These are phyloP conservation scores for Populus hybrid DNA, from an alignment of 441 rosid genomes.

Conservation along the genomic window DNA sequence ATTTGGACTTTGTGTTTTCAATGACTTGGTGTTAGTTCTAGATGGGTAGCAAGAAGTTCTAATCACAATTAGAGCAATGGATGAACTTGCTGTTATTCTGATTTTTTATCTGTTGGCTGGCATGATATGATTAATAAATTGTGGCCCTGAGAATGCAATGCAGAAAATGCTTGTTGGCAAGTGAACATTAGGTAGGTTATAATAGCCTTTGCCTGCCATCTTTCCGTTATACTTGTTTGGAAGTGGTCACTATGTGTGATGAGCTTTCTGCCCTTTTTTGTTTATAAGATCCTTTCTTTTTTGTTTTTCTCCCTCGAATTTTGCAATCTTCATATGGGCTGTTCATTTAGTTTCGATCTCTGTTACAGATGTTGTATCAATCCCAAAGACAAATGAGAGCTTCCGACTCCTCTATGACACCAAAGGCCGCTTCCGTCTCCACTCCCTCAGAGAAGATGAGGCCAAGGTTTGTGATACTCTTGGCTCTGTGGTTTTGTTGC, in stretches of 20 bases:
- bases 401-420: slow-evolving; percentile 24
- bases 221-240: not conserved
- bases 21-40: not conserved
- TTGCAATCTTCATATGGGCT: not conserved
- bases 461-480: slow-evolving; percentile 21
- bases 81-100: not conserved
- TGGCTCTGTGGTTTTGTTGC: not conserved
- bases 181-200: not conserved
- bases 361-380: slow-evolving; percentile 19
- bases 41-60: not conserved
- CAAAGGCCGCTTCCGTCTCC: slow-evolving; percentile 24
- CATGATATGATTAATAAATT: not conserved
- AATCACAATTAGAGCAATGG: not conserved
- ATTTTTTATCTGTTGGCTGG: not conserved
- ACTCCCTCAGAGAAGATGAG: slow-evolving; percentile 25
- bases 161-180: not conserved
- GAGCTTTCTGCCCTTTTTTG: not conserved
- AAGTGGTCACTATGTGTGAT: not conserved
- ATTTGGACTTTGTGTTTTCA: not conserved
- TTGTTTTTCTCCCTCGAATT: not conserved
- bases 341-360: not conserved
- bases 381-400: slow-evolving; percentile 24
- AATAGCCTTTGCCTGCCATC: not conserved
- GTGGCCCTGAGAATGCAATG: not conserved
- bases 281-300: not conserved